Base-by-base conservation (phyloP, 805 yeast genomes). In the Kodamaea kaohsiungensis region DNA sequence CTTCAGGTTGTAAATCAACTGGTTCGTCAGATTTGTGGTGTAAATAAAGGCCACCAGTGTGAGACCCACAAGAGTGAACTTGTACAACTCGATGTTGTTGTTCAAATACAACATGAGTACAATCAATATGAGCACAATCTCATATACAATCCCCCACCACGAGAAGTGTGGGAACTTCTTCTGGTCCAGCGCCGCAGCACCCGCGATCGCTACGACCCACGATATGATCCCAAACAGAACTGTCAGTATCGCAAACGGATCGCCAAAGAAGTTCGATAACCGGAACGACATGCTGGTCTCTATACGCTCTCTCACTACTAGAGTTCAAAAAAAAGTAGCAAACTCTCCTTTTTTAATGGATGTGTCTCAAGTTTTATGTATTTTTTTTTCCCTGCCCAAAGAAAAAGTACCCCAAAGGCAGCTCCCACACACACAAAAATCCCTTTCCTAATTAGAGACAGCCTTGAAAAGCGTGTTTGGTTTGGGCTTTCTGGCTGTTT, bases 141-240 rank as follows among this genome's bases (percentile, higher is more conserved):
- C 86, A 65, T 84, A 95, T 1, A 88, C 92, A 5, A 95, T 69
- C 1, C 96, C 96, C 99, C 99, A 95, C 99, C 99, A 93, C 3
- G 95, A 83, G 70, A 93, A 88, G 59, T 84, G 82, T 1, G 98
- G 97, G 65, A 87, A 90, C 5, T 70, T 59, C 13, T 49, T 40
- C 27, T 63, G 65, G 27, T 53, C 52, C 33, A 71, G 61, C 9
- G 78, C 68, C 16, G 89, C 84, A 13, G 96, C 89, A 1, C 98
- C 98, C 1, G 88, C 96, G 52, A 95, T 79, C 8, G 96, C 89
- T 49, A 95, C 82, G 55, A 91, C 76, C 98, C 98, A 93, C 13
- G 96, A 83, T 22, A 91, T 77, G 47, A 73, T 54, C 16, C 91
- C 87, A 51, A 92, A 83, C 0, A 91, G 83, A 39, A 89, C 76